phyloP scores from a whole-genome alignment of 345 rosid genomes.

The Bruguiera gymnorhiza region DNA sequence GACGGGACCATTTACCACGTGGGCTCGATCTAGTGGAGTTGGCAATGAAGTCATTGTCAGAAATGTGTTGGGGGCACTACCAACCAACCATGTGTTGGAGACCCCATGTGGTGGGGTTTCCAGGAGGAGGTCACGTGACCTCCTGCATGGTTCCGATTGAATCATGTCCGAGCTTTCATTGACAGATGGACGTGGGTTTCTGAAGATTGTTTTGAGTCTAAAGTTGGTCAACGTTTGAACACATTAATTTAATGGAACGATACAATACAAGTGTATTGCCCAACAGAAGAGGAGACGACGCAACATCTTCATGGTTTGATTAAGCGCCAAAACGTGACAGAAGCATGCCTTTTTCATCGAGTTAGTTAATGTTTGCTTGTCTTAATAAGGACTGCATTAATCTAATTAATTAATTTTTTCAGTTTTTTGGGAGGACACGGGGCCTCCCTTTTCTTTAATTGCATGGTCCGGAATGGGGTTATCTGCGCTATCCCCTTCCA shows the following conservation, averaged over 20 bases:
- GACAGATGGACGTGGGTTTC: background rate
- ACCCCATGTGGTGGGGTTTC: background rate
- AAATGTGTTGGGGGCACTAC: slow-evolving; percentile 11
- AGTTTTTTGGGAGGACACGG: too few relatives aligned
- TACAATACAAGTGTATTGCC: too few relatives aligned
- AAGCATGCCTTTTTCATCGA: background rate
- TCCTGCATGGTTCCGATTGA: background rate
- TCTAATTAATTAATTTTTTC: too few relatives aligned
- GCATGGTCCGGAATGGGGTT: too few relatives aligned
- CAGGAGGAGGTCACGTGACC: slow-evolving; percentile 10
- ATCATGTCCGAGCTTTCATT: background rate
- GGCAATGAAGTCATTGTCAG: background rate
- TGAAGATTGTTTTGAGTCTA: background rate
- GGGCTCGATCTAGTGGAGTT: background rate
- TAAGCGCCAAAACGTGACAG: background rate
- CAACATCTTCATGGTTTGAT: background rate
- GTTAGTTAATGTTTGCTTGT: too few relatives aligned
- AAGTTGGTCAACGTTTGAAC: background rate
- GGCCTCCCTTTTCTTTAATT: too few relatives aligned
- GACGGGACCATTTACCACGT: background rate
- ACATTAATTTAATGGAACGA: background rate
- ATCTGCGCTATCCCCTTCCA: too few relatives aligned
- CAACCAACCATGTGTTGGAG: too few relatives aligned
- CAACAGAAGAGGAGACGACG: too few relatives aligned
- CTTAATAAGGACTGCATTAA: too few relatives aligned